These are phyloP conservation scores for Fusarium floridanum DNA, from an alignment of 2,329 filamentous ascomycete species.

Conservation along the genomic window DNA sequence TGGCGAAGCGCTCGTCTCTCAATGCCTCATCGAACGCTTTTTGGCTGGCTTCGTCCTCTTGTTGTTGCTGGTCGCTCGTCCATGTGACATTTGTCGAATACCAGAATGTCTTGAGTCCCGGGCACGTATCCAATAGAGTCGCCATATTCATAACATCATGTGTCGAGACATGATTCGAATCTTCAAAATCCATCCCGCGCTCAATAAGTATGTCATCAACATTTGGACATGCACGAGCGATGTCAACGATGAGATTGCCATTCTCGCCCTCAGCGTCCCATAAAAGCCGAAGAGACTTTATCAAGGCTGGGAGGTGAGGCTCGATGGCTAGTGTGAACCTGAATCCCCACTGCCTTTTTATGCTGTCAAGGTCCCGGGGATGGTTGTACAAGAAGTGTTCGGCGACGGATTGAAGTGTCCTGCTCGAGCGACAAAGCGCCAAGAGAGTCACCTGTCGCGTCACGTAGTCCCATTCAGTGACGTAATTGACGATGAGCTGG, in stretches of 20 bases:
- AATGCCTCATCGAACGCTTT: not conserved
- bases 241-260: not conserved
- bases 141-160: constrained; percentile 7
- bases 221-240: constrained; percentile 18
- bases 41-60: not conserved
- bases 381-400: constrained; percentile 17
- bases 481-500: constrained; percentile 3
- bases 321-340: constrained; percentile 11
- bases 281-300: constrained; percentile 3
- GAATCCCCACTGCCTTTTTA: constrained; percentile 7
- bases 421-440: constrained; percentile 13
- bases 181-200: not conserved
- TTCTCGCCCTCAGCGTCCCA: constrained; percentile 1
- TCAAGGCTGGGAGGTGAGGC: constrained; percentile 1
- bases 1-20: not conserved
- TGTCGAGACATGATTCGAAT: not conserved
- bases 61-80: not conserved
- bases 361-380: constrained; percentile 4
- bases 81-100: constrained; percentile 6
- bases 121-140: constrained; percentile 16
- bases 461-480: not conserved
- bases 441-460: constrained; percentile 5
- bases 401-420: not conserved
- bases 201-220: not conserved
- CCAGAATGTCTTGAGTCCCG: constrained; percentile 9